phyloP scores from a whole-genome alignment of 331 rosid species.

The Acacia concinna region DNA sequence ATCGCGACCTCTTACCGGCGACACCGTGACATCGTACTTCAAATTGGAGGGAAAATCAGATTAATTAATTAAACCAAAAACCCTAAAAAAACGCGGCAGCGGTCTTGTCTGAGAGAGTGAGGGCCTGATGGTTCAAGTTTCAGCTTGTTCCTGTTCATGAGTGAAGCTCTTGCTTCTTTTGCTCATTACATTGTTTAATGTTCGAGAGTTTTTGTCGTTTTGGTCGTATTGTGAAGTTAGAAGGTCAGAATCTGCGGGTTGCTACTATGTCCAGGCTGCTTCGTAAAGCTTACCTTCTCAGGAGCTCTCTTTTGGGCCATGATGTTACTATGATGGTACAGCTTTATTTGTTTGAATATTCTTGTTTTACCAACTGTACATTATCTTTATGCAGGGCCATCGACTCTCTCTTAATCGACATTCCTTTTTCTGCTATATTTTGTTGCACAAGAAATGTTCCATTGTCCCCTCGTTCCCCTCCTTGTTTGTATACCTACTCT shows the following conservation, averaged over 20 bases:
- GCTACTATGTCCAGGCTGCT: constrained; percentile 65
- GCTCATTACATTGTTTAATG: neutral
- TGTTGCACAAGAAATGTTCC: neutral
- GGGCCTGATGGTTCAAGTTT: neutral
- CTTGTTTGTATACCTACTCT: neutral
- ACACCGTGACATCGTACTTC: neutral
- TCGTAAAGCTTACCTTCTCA: constrained; percentile 49
- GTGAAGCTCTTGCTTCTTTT: neutral
- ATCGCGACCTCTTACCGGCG: no score
- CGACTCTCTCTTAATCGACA: neutral
- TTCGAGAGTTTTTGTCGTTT: neutral
- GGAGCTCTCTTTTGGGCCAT: constrained; percentile 44
- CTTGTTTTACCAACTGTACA: neutral
- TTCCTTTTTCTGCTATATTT: neutral
- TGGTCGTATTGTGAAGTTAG: neutral
- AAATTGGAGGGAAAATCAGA: constrained; percentile 45
- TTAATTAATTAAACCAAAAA: constrained; percentile 7
- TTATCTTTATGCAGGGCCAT: neutral
- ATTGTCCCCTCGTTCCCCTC: neutral
- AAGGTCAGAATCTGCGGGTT: neutral
- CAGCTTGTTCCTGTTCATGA: neutral
- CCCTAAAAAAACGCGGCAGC: constrained; percentile 29
- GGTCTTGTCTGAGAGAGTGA: neutral
- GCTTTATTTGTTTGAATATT: neutral
- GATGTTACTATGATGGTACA: constrained; percentile 29